Evolutionary conservation across 768 basidiomycete species (phyloP).

Genomic region (Lentinula boryana): DNA sequence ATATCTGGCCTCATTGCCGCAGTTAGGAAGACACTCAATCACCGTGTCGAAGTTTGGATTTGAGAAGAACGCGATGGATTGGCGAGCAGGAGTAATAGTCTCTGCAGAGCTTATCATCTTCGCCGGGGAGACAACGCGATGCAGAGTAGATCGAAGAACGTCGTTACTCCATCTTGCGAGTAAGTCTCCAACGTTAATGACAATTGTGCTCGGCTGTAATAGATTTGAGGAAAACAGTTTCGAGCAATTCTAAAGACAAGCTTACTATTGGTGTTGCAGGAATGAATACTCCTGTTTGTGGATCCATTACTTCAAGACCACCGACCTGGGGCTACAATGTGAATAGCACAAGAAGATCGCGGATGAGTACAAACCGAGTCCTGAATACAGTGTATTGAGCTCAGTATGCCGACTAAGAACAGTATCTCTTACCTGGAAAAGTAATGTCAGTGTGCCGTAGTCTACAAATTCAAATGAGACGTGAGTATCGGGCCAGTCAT

Average conservation of each 20-base stretch:
- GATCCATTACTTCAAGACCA: conserved; percentile 78
- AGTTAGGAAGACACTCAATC: conserved; percentile 69
- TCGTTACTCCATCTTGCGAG: conserved; percentile 83
- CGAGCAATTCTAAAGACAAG: conserved; percentile 3
- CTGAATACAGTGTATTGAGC: background rate
- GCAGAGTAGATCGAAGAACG: conserved; percentile 71
- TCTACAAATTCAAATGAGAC: conserved; percentile 31
- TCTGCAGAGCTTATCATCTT: conserved; percentile 42
- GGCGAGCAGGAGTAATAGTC: conserved; percentile 56
- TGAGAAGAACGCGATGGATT: conserved; percentile 86
- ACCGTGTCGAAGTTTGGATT: conserved; percentile 69
- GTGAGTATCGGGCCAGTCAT: background rate
- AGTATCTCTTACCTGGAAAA: conserved; percentile 54
- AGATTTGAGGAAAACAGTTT: background rate
- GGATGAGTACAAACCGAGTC: background rate
- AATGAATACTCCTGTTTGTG: conserved; percentile 64
- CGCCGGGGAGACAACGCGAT: conserved; percentile 70
- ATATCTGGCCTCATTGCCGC: conserved; percentile 56
- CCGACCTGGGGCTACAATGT: conserved; percentile 45
- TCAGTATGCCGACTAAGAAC: background rate
- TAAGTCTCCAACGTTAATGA: conserved; percentile 79
- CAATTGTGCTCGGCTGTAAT: conserved; percentile 67
- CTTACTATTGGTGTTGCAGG: conserved; percentile 71
- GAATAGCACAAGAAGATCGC: background rate
- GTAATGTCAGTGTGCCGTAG: conserved; percentile 75